Evolutionary conservation across 805 yeast species (phyloP).

Genomic region (Candida rishiriensis): DNA sequence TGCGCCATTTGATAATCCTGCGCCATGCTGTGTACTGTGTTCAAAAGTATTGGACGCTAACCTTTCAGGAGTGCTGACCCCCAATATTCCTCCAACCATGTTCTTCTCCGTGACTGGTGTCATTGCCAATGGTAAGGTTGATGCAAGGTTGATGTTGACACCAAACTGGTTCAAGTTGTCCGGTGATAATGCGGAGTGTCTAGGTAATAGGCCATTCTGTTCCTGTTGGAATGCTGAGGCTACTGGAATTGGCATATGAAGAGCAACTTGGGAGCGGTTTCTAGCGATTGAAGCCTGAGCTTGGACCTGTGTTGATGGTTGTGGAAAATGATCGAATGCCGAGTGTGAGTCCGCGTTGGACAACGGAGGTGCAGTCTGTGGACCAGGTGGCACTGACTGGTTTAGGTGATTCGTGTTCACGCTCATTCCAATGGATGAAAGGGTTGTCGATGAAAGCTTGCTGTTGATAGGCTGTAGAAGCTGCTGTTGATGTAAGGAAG

Average conservation of each 20-base stretch:
- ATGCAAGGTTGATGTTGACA: slow-evolving; percentile 60
- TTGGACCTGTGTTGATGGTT: slow-evolving; percentile 10
- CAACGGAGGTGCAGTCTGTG: slow-evolving; percentile 26
- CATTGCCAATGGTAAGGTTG: slow-evolving; percentile 62
- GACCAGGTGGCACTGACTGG: slow-evolving; percentile 15
- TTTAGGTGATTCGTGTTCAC: neutral
- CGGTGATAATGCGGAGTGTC: slow-evolving; percentile 8
- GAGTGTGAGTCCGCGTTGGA: slow-evolving; percentile 14
- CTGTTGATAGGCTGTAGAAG: slow-evolving; percentile 53
- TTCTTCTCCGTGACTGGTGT: slow-evolving; percentile 70
- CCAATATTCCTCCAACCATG: slow-evolving; percentile 10
- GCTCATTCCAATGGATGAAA: neutral
- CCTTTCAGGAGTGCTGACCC: slow-evolving; percentile 19
- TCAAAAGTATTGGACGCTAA: slow-evolving; percentile 1
- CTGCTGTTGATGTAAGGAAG: slow-evolving; percentile 35
- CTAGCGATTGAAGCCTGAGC: slow-evolving; percentile 23
- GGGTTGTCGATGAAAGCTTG: slow-evolving; percentile 20
- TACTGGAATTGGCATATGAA: slow-evolving; percentile 73
- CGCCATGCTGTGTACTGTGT: too few species aligned
- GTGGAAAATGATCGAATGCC: neutral
- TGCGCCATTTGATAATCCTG: neutral
- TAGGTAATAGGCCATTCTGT: slow-evolving; percentile 21
- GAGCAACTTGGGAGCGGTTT: slow-evolving; percentile 51
- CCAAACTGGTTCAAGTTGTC: slow-evolving; percentile 34
- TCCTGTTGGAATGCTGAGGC: slow-evolving; percentile 36